Conservation (phyloP, 306 rosid species). For the Cyclanthera cordifolia region DNA sequence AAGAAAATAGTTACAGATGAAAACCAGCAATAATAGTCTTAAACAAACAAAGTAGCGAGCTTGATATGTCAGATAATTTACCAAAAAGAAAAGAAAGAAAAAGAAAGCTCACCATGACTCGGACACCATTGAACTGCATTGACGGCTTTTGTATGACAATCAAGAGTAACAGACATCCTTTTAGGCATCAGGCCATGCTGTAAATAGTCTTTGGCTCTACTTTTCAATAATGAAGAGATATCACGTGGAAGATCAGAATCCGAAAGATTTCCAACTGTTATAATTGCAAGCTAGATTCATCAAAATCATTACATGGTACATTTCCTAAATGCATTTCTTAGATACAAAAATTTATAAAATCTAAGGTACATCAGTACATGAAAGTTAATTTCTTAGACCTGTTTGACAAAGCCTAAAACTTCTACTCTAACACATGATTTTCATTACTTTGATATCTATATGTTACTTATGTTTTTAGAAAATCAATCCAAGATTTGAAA, state of each 20-base stretch:
- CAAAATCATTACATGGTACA: background rate
- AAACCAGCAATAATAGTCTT: background rate
- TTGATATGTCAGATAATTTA: conserved; percentile 3
- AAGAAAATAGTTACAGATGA: background rate
- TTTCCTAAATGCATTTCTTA: background rate
- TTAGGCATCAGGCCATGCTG: conserved; percentile 26
- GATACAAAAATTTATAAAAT: background rate
- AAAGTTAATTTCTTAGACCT: background rate
- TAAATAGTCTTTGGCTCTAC: conserved; percentile 26
- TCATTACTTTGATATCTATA: too few species aligned
- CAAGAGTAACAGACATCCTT: conserved; percentile 33
- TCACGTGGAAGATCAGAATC: conserved; percentile 40
- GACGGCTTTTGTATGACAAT: conserved; percentile 54
- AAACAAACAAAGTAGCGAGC: background rate
- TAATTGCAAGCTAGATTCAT: conserved; percentile 8
- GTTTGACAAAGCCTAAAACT: too few species aligned
- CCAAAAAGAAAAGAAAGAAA: background rate
- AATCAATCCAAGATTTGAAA: too few species aligned
- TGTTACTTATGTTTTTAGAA: too few species aligned
- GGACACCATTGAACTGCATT: conserved; percentile 76
- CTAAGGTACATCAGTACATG: background rate
- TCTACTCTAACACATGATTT: too few species aligned
- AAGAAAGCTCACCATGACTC: conserved; percentile 41
- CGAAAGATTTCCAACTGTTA: conserved; percentile 45
- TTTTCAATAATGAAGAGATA: conserved; percentile 42